phyloP scores from a whole-genome alignment of 163 green algal species.

The Chlamydomonas reinhardtii region DNA sequence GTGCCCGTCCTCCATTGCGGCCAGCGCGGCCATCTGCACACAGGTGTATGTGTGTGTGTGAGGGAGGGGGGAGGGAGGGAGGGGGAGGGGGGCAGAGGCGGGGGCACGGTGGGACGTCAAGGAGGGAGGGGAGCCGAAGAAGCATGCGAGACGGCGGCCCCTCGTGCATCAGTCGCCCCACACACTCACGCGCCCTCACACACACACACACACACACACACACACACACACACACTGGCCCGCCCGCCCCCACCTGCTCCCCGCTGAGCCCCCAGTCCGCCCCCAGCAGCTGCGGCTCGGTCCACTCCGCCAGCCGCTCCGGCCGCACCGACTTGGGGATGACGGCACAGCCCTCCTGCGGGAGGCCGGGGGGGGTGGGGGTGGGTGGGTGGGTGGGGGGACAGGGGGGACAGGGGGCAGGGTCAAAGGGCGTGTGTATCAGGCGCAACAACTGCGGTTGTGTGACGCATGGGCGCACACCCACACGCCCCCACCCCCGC shows the following conservation, averaged over 20 bases:
- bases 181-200: neutral
- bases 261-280: constrained; percentile 20
- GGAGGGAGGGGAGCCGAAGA: no score
- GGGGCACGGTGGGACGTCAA: no score
- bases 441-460: no score
- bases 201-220: neutral
- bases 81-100: no score
- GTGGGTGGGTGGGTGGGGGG: neutral
- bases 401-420: no score
- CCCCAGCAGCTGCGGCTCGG: constrained; percentile 46
- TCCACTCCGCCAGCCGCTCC: constrained; percentile 60
- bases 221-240: neutral
- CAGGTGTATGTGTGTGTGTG: no score
- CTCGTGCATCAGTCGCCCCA: no score
- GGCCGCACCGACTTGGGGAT: constrained; percentile 80
- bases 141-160: no score
- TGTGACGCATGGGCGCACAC: no score
- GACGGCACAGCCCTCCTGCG: constrained; percentile 68
- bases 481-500: no score
- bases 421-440: no score
- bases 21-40: constrained; percentile 49
- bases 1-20: constrained; percentile 62
- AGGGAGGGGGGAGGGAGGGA: no score
- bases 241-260: constrained; percentile 11
- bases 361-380: neutral